A percentile compares a stretch with the other conserved stretches of the same genome.
Evolutionary conservation across 257 asterid genomes (phyloP).

Genomic region (Phtheirospermum japonicum): DNA sequence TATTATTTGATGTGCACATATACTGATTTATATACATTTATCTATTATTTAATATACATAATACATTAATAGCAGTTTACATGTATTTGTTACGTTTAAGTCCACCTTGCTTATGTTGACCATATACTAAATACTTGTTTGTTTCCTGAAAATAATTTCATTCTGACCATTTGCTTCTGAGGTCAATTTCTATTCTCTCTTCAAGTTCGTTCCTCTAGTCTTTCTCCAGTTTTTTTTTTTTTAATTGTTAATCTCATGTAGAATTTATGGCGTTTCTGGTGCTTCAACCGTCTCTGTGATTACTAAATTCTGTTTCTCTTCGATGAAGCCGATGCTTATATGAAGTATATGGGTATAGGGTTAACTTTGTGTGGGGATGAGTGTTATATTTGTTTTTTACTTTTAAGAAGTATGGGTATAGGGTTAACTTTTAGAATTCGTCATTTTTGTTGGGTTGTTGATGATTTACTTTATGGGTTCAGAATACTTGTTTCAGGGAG

Average conservation of each 20-base stretch:
- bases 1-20: no score
- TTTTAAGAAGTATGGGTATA: slow-evolving; percentile 6
- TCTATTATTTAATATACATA: no score
- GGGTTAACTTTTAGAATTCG: background rate
- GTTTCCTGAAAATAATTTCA: no score
- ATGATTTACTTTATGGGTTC: slow-evolving; percentile 14
- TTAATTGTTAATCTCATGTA: background rate
- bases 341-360: background rate
- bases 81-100: no score
- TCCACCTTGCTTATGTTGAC: no score
- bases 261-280: background rate
- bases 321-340: slow-evolving; percentile 7
- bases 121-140: no score
- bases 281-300: slow-evolving; percentile 14
- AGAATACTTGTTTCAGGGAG: slow-evolving; percentile 19
- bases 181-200: no score
- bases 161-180: no score
- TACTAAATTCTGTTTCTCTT: background rate
- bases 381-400: background rate
- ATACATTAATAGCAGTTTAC: no score
- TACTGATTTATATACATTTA: no score
- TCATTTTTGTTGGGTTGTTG: slow-evolving; percentile 3
- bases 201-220: no score
- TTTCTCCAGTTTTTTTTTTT: background rate
- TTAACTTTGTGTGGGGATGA: background rate